Evolutionary conservation across 495 filamentous ascomycete species (phyloP).

Genomic region (Penicillium steckii): DNA sequence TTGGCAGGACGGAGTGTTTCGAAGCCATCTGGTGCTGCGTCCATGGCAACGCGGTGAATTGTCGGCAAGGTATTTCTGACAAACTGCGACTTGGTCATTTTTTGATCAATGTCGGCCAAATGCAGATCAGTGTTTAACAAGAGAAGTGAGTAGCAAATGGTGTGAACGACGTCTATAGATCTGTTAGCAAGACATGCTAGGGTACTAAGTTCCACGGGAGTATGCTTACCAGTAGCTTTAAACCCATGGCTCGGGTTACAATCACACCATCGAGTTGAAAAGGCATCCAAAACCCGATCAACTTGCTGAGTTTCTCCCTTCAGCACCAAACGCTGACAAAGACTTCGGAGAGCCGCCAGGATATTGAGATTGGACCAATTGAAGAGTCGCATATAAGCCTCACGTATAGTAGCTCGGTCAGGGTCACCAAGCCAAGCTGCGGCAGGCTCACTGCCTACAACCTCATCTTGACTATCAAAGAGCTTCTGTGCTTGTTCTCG

Average conservation of each 20-base stretch:
- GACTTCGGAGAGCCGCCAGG: conserved; percentile 69
- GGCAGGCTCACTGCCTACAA: conserved; percentile 71
- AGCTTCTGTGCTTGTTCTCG: conserved; percentile 75
- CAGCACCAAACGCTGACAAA: conserved; percentile 81
- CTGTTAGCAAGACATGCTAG: conserved; percentile 8
- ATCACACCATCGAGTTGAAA: conserved; percentile 86
- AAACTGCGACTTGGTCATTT: conserved; percentile 93
- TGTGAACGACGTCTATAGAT: conserved; percentile 83
- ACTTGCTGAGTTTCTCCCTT: conserved; percentile 96
- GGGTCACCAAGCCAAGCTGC: conserved; percentile 85
- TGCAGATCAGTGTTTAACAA: conserved; percentile 96
- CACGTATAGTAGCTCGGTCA: conserved; percentile 63
- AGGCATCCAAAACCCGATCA: conserved; percentile 86
- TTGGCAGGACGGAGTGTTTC: conserved; percentile 52
- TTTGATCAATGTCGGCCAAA: conserved; percentile 87
- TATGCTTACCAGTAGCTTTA: conserved; percentile 71
- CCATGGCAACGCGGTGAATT: conserved; percentile 70
- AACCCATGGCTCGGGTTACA: conserved; percentile 96
- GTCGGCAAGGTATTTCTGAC: conserved; percentile 96
- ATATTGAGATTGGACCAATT: conserved; percentile 84
- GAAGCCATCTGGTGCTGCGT: conserved; percentile 66
- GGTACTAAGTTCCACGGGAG: background rate
- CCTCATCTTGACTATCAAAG: conserved; percentile 81
- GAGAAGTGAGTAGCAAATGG: conserved; percentile 93
- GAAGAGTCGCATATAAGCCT: conserved; percentile 90